Percentiles rank a stretch among this genome's conserved stretches.
These are phyloP conservation scores for Sonneratia caseolaris DNA, from an alignment of 345 rosid species.

Conservation along the genomic window DNA sequence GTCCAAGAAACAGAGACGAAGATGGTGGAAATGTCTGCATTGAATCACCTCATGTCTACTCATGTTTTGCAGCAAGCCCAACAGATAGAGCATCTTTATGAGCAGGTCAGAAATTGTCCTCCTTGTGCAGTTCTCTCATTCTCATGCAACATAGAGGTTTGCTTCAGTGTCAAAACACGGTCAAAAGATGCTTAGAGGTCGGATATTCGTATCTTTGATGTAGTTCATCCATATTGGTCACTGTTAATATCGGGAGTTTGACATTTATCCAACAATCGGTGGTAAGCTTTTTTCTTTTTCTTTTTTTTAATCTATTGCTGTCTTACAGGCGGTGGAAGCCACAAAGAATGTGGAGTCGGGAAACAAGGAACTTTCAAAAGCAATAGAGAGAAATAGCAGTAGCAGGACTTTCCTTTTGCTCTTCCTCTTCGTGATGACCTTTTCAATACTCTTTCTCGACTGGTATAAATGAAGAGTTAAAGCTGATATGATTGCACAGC, in stretches of 20 bases:
- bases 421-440: constrained; percentile 73
- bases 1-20: constrained; percentile 85
- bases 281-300: background rate
- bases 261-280: background rate
- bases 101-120: constrained; percentile 47
- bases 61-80: constrained; percentile 94
- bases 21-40: constrained; percentile 98
- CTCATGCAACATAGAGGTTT: background rate
- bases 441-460: constrained; percentile 83
- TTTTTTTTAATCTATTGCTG: background rate
- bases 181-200: background rate
- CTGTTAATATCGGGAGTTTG: background rate
- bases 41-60: constrained; percentile 90
- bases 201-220: background rate
- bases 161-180: background rate
- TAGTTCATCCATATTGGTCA: background rate
- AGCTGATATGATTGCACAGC: background rate
- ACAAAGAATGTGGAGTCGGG: constrained; percentile 83
- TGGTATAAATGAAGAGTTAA: constrained; percentile 49
- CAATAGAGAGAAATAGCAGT: constrained; percentile 67
- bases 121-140: background rate
- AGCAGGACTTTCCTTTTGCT: constrained; percentile 87
- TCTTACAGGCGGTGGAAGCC: constrained; percentile 73
- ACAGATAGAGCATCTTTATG: constrained; percentile 77
- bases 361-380: constrained; percentile 75